phyloP scores from a whole-genome alignment of 441 rosid species.

The Jatropha multifida region DNA sequence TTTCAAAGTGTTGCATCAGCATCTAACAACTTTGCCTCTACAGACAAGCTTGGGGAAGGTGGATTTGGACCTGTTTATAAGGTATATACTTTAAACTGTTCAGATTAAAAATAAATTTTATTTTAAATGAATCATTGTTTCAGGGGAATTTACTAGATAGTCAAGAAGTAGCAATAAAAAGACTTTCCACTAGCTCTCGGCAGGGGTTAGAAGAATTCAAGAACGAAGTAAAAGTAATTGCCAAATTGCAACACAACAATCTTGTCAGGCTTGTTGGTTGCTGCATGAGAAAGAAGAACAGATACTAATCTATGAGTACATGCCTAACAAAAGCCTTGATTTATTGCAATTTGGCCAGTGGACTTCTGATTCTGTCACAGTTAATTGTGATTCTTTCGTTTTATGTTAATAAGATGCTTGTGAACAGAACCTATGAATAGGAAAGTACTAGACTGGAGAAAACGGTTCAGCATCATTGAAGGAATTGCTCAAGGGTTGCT shows the following conservation, averaged over 20 bases:
- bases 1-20: slow-evolving; percentile 21
- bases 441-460: slow-evolving; percentile 14
- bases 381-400: no score
- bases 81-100: slow-evolving; percentile 4
- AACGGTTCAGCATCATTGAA: slow-evolving; percentile 15
- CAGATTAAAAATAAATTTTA: no score
- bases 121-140: not conserved
- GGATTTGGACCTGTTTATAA: slow-evolving; percentile 26
- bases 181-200: slow-evolving; percentile 20
- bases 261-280: slow-evolving; percentile 25
- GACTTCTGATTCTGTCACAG: not conserved
- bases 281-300: slow-evolving; percentile 20
- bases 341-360: slow-evolving; percentile 14
- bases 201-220: slow-evolving; percentile 26
- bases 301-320: slow-evolving; percentile 22
- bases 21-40: slow-evolving; percentile 18
- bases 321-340: slow-evolving; percentile 15
- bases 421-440: not conserved
- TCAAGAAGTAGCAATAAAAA: slow-evolving; percentile 25
- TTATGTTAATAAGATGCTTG: no score
- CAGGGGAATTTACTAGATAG: slow-evolving; percentile 19
- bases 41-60: slow-evolving; percentile 26
- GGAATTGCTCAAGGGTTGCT: slow-evolving; percentile 32
- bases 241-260: slow-evolving; percentile 26
- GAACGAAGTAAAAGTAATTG: slow-evolving; percentile 7